Evolutionary conservation across 2,329 filamentous ascomycete species (phyloP), one percentile per base, ranked within the genome.

Genomic region (Cytospora paraplurivora): DNA sequence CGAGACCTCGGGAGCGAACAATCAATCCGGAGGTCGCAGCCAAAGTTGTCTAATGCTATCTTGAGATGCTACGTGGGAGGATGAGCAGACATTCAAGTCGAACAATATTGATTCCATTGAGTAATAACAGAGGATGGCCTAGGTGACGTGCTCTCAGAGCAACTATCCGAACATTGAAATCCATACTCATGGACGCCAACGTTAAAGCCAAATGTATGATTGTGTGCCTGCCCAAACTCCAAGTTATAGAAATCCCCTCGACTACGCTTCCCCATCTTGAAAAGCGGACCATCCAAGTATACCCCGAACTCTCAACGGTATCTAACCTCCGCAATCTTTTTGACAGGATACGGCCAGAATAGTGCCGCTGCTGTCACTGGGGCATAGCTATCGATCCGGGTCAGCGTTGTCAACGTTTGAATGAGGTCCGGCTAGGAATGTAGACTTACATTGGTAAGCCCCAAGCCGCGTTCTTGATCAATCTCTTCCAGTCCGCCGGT

Each of bases 301-400:
- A 32, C n/a, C 6, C 5, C 12, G 4, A 12, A 1, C 19, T 15
- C 50, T 60, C n/a, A 60, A 54, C 32, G 52, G 58, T 60, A 47
- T 37, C 32, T 60, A 3, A 50, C 44, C 32, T 60, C 58, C 1
- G 58, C 58, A 34, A 47, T 27, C 37, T 60, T 60, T 50, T 54
- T 60, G 8, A 60, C 34, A n/a, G 58, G 38, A 33, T 54, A 7
- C 1, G 58, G 58, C 58, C 58, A 60, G 38, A 60, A 60, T 13
- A 60, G 47, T 12, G 58, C 58, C n/a, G 51, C 58, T 7, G 58
- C 58, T 21, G 58, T 55, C n/a, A 8, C 58, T 4, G 58, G 58
- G 13, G 54, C 33, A 33, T 60, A 60, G 35, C 58, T 61, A 19
- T 19, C 27, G 5, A n/a, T 3, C n/a, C 15, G 33, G 35, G 19